phyloP scores from a whole-genome alignment of 73 alveolate genomes.

The Effrenium voratum region DNA sequence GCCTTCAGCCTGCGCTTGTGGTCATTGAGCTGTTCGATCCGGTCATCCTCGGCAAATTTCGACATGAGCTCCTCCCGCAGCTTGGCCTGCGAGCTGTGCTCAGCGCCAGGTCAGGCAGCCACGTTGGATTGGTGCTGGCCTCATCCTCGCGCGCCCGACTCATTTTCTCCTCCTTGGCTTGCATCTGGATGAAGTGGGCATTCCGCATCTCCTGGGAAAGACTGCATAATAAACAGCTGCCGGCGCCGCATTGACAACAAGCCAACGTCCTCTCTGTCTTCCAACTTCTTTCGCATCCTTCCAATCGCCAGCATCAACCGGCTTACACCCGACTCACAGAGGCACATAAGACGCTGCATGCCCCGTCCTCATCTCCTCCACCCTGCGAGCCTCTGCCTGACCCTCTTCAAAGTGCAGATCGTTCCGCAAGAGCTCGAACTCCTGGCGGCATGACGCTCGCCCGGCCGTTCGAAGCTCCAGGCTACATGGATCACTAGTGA shows the following conservation, averaged over 20 bases:
- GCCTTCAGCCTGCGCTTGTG: conserved; percentile 95
- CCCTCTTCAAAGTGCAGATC: conserved; percentile 95
- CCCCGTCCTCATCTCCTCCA: conserved; percentile 73
- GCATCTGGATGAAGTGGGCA: conserved; percentile 83
- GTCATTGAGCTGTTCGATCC: conserved; percentile 95
- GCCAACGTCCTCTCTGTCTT: conserved; percentile 93
- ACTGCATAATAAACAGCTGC: not conserved
- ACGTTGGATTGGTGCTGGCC: not conserved
- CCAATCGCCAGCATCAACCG: no score
- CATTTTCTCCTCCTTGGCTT: conserved; percentile 68
- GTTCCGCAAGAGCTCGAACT: conserved; percentile 94
- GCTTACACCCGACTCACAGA: not conserved
- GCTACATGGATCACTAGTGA: no score
- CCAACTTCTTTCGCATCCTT: conserved; percentile 95
- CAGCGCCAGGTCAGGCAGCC: not conserved
- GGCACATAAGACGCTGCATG: not conserved
- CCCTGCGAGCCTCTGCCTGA: conserved; percentile 94
- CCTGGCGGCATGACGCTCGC: conserved; percentile 64
- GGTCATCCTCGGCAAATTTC: conserved; percentile 96
- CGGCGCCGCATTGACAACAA: not conserved
- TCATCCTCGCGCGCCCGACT: conserved; percentile 69
- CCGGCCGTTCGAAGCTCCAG: no score
- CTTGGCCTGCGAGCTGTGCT: conserved; percentile 34
- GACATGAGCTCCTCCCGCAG: conserved; percentile 94
- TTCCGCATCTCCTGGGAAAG: conserved; percentile 79